Percentiles rank a stretch among this genome's conserved stretches.
Conservation (phyloP, 2,329 filamentous ascomycete species). For the Cladosporium phlei region DNA sequence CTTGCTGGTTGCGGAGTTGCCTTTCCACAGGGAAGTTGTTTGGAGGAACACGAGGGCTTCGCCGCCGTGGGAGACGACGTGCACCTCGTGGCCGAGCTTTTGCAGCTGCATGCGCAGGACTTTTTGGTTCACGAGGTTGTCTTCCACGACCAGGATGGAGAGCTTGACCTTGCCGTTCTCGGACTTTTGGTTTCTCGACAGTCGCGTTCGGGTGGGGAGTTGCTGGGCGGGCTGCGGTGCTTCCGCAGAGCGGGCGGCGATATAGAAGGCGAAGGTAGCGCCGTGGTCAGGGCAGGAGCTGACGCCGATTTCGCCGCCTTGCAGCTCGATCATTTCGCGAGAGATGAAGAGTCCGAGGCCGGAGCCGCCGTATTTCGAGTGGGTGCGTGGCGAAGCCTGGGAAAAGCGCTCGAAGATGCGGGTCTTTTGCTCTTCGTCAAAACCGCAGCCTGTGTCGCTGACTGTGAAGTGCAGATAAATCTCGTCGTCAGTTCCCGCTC, state of each 20-base stretch:
- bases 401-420: slow-evolving; percentile 64
- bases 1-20: background rate
- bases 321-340: slow-evolving; percentile 61
- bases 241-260: slow-evolving; percentile 41
- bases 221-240: background rate
- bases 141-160: slow-evolving; percentile 23
- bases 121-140: slow-evolving; percentile 29
- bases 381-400: slow-evolving; percentile 62
- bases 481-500: slow-evolving; percentile 8
- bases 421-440: slow-evolving; percentile 34
- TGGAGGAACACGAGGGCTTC: slow-evolving; percentile 26
- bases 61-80: slow-evolving; percentile 23
- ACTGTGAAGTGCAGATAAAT: slow-evolving; percentile 21
- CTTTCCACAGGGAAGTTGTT: slow-evolving; percentile 13
- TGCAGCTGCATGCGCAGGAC: slow-evolving; percentile 25
- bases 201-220: no score
- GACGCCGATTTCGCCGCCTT: slow-evolving; percentile 65
- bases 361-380: slow-evolving; percentile 65
- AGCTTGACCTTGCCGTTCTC: background rate
- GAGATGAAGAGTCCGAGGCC: slow-evolving; percentile 68
- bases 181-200: no score
- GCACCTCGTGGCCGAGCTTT: slow-evolving; percentile 22
- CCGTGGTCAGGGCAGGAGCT: slow-evolving; percentile 54
- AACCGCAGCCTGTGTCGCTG: slow-evolving; percentile 33
- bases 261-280: slow-evolving; percentile 64